Evolutionary conservation across 2,329 filamentous ascomycete species (phyloP), one percentile per base, ranked within the genome.

Genomic region (Epichloe hybrida): DNA sequence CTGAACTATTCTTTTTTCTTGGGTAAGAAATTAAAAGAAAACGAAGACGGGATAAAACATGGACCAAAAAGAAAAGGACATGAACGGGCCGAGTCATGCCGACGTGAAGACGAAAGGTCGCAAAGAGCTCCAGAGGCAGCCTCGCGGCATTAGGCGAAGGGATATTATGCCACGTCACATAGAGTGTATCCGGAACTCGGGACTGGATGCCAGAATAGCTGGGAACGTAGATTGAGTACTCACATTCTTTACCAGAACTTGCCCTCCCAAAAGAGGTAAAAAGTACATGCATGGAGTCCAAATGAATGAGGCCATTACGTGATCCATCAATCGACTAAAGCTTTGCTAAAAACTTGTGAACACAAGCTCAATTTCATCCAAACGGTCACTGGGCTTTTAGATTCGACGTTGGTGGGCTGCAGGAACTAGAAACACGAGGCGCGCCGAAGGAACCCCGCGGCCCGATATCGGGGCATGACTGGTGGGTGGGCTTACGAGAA

Each of bases 401-500:
- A 31, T 31, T 31, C 27, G 27, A 9, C 27, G 7, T 31, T 31
- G 27, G 23, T 27, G 27, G 27, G 27, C 27, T 31, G 27, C 27
- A 31, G 27, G 2, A 27, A 23, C 23, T 23, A 27, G 23, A 27
- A 27, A 31, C 27, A 31, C 27, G 8, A 31, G 27, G 27, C 27
- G 27, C 27, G 17, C 42, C 36, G 21, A n/a, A 34, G 39, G 37
- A 27, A 47, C 17, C 39, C 39, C 50, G 39, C 52, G 38, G 46
- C 37, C 52, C 52, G 52, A 54, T 43, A 41, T 51, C 51, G 48
- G 48, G 53, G 20, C 40, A 36, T 36, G 44, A 46, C 44, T 27
- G 7, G 23, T 27, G 23, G 23, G 23, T 27, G 39, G 39, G n/a
- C 39, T 41, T 31, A 3, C 27, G 27, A 31, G 2, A 41, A 9